These are phyloP conservation scores for Alopecurus myosuroides DNA, from an alignment of 176 grass and related monocot species.

Conservation along the genomic window DNA sequence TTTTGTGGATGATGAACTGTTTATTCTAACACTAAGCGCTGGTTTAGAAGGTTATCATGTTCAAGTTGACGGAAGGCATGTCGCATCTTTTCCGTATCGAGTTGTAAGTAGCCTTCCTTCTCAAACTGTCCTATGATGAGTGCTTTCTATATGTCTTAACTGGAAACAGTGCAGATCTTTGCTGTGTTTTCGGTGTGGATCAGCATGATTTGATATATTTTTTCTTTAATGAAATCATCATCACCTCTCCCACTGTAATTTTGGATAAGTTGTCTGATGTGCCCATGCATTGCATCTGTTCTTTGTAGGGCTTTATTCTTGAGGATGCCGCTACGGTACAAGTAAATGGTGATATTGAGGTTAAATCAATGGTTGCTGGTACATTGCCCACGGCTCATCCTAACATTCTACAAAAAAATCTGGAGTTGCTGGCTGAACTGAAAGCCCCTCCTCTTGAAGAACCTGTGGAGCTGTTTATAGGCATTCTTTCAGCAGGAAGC, in stretches of 20 bases:
- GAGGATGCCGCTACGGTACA: conserved; percentile 53
- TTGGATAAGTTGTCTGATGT: not conserved
- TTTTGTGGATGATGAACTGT: conserved; percentile 50
- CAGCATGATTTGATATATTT: not conserved
- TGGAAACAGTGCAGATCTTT: not conserved
- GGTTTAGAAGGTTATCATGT: conserved; percentile 75
- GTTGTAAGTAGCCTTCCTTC: conserved; percentile 44
- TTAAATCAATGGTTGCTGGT: conserved; percentile 59
- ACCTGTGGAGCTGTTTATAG: conserved; percentile 65
- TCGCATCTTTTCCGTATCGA: conserved; percentile 66
- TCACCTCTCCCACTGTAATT: not conserved
- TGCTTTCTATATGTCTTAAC: not conserved
- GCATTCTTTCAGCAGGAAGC: conserved; percentile 66
- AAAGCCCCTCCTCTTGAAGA: conserved; percentile 44
- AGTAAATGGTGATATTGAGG: conserved; percentile 45
- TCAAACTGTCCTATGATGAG: not conserved
- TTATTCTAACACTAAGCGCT: conserved; percentile 60
- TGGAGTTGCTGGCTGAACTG: conserved; percentile 56
- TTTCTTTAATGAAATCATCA: not conserved
- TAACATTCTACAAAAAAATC: conserved; percentile 34
- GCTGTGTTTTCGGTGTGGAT: not conserved
- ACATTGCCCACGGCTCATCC: conserved; percentile 51
- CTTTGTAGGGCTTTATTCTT: conserved; percentile 56
- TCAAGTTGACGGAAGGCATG: conserved; percentile 75
- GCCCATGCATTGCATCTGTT: not conserved